Evolutionary conservation across 2,329 filamentous ascomycete genomes (phyloP).

Genomic region (Aspergillus sclerotialis): DNA sequence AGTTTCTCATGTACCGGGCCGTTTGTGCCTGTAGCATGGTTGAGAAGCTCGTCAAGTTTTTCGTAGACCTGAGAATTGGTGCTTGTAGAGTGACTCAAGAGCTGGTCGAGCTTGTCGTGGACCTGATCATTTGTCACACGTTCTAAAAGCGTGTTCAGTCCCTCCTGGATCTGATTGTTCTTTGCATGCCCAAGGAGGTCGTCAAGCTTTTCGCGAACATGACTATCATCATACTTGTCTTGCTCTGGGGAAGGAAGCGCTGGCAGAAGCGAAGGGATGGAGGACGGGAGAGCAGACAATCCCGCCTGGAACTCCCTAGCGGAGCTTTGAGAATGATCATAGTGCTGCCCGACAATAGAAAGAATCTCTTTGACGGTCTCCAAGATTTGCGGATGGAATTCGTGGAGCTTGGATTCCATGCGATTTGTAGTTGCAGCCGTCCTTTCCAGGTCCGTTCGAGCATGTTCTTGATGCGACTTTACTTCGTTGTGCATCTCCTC

Average conservation of each 20-base stretch:
- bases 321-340: slow-evolving; percentile 72
- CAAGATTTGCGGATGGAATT: slow-evolving; percentile 83
- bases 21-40: slow-evolving; percentile 23
- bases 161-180: slow-evolving; percentile 53
- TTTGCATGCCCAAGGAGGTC: slow-evolving; percentile 31
- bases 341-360: slow-evolving; percentile 74
- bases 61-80: slow-evolving; percentile 45
- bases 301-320: slow-evolving; percentile 55
- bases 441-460: slow-evolving; percentile 72
- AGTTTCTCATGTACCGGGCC: slow-evolving; percentile 28
- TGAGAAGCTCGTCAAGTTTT: slow-evolving; percentile 47
- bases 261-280: slow-evolving; percentile 53
- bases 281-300: slow-evolving; percentile 40
- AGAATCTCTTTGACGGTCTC: slow-evolving; percentile 82
- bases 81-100: slow-evolving; percentile 28
- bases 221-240: slow-evolving; percentile 58
- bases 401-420: slow-evolving; percentile 69
- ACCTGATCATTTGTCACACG: slow-evolving; percentile 46
- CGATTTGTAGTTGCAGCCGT: slow-evolving; percentile 65
- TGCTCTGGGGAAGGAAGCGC: slow-evolving; percentile 38
- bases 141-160: slow-evolving; percentile 43
- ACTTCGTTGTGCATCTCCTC: slow-evolving; percentile 66
- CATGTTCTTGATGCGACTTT: slow-evolving; percentile 74
- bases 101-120: slow-evolving; percentile 52
- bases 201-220: slow-evolving; percentile 55